Percentiles rank a stretch among this genome's conserved stretches.
These are phyloP conservation scores for Orbilia ellipsospora DNA, from an alignment of 2,329 filamentous ascomycete species.

Conservation along the genomic window DNA sequence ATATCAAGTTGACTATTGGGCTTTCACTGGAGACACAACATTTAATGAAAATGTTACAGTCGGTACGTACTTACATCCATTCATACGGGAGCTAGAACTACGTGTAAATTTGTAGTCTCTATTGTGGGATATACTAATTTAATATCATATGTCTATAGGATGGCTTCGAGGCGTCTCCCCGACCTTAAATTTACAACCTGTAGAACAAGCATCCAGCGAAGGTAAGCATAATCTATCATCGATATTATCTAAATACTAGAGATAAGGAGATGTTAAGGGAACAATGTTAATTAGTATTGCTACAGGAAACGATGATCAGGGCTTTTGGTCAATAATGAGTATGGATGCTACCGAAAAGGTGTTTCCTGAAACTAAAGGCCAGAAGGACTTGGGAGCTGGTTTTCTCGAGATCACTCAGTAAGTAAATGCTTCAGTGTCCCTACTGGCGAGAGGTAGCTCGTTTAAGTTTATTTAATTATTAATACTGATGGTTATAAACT, in stretches of 20 bases:
- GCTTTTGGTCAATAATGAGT: conserved; percentile 75
- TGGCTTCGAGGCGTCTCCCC: conserved; percentile 69
- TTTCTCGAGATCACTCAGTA: conserved; percentile 51
- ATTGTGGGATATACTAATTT: no score
- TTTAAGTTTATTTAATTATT: background rate
- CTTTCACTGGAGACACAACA: conserved; percentile 77
- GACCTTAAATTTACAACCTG: conserved; percentile 56
- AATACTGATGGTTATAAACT: conserved; percentile 71
- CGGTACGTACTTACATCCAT: conserved; percentile 65
- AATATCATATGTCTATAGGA: conserved; percentile 65
- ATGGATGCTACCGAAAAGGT: conserved; percentile 75
- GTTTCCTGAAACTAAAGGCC: conserved; percentile 66
- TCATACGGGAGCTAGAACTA: background rate
- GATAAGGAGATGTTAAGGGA: no score
- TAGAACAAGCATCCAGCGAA: conserved; percentile 33
- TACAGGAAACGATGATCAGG: conserved; percentile 77
- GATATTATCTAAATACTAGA: background rate
- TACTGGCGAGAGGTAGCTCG: background rate
- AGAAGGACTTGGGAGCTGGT: conserved; percentile 61
- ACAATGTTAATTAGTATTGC: background rate
- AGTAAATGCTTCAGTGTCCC: background rate
- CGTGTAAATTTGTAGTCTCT: conserved; percentile 63
- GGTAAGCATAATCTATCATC: conserved; percentile 1
- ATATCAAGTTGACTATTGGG: conserved; percentile 80
- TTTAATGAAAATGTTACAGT: conserved; percentile 76